These are phyloP conservation scores for Insectozyma bohioensis DNA, from an alignment of 1,139 yeast genomes.

Conservation along the genomic window DNA sequence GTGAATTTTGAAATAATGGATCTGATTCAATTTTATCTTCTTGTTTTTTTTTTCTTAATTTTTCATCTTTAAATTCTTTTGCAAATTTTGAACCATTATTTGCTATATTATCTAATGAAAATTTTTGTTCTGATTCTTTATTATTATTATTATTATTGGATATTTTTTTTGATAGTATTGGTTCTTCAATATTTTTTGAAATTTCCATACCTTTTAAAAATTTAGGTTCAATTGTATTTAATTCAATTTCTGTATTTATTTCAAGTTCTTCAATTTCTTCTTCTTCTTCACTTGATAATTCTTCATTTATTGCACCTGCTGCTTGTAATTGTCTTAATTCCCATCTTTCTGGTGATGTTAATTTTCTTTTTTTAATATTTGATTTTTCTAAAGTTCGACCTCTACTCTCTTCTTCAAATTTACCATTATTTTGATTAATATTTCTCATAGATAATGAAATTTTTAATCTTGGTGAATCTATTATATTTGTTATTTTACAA, in stretches of 20 bases:
- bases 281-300: conserved; percentile 69
- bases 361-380: conserved; percentile 41
- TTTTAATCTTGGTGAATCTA: conserved; percentile 33
- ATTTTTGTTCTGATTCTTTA: too few species aligned
- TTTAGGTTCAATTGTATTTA: conserved; percentile 67
- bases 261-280: conserved; percentile 46
- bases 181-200: background rate
- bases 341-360: conserved; percentile 90
- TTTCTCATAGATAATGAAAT: conserved; percentile 69
- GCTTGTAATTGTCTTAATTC: conserved; percentile 81
- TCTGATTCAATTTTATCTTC: conserved; percentile 50
- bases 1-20: conserved; percentile 37
- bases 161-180: background rate
- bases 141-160: too few species aligned
- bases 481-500: conserved; percentile 56
- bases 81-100: conserved; percentile 72
- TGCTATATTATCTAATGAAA: conserved; percentile 39
- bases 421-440: conserved; percentile 73
- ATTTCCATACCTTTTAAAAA: conserved; percentile 58
- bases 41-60: conserved; percentile 49
- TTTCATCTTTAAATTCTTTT: conserved; percentile 61
- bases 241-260: conserved; percentile 69
- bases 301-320: conserved; percentile 69
- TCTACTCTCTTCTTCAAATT: conserved; percentile 26
- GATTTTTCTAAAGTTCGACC: conserved; percentile 14